phyloP scores from a whole-genome alignment of 257 asterid genomes.

The Solanum commersonii region DNA sequence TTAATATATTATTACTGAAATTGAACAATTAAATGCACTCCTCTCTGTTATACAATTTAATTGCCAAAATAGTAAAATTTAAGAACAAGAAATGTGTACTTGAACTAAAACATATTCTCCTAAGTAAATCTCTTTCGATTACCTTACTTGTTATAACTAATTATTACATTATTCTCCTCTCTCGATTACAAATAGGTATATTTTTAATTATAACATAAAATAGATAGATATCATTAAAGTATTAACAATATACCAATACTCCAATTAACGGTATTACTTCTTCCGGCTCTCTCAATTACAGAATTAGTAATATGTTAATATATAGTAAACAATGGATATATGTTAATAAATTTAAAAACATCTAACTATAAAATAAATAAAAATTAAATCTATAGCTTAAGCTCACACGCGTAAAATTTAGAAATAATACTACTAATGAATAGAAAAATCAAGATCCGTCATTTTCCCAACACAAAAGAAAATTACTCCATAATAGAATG shows the following conservation, averaged over 20 bases:
- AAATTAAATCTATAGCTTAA: background rate
- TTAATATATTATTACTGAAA: too few species aligned
- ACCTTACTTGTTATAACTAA: background rate
- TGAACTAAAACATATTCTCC: background rate
- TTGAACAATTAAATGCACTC: background rate
- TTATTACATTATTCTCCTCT: background rate
- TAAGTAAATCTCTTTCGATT: background rate
- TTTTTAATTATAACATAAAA: too few species aligned
- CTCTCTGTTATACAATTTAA: background rate
- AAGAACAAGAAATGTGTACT: background rate
- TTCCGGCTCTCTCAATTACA: background rate
- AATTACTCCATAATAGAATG: background rate
- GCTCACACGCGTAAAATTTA: background rate
- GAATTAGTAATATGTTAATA: too few species aligned
- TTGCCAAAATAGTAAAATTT: background rate
- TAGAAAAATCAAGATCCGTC: background rate
- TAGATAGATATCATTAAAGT: too few species aligned
- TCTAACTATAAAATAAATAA: too few species aligned
- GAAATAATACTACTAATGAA: background rate
- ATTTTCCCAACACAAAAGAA: background rate
- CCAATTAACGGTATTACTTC: background rate
- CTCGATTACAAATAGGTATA: background rate
- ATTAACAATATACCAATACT: background rate
- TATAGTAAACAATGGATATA: background rate
- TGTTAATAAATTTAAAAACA: background rate